Base-by-base conservation (phyloP, 768 basidiomycete genomes). In the Hypholoma fasciculare region DNA sequence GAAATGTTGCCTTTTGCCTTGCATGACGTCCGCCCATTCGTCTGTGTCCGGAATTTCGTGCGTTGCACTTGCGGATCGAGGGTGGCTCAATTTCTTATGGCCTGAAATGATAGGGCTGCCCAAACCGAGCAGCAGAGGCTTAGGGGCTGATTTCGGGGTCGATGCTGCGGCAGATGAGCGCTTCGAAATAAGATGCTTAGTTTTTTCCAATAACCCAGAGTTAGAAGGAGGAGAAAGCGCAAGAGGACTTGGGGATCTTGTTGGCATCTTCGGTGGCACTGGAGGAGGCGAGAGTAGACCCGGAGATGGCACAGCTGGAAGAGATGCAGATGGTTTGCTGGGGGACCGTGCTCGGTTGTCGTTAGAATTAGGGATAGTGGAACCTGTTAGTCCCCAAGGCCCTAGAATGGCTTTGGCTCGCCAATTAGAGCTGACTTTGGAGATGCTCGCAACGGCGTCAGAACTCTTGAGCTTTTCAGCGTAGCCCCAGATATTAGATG, bases 391-490 rank as follows among this genome's bases (percentile, higher is more conserved):
- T 27, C 73, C 69, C 81, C 80, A 81, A 23, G 74, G 61, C n/a
- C 74, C 74, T 54, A 80, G 62, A 46, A 86, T 64, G 14, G 86
- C 85, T 62, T 78, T 86, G 17, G 88, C 89, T 17, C 83, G 81
- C 87, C 86, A 89, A 60, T 92, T 92, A 23, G 82, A 88, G 70
- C 89, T 86, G 54, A 81, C 85, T 72, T 90, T 93, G 2, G 91
- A 77, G 14, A 92, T 71, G 1, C 82, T 78, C 12, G 91, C 90
- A 38, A 85, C 77, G 1, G 89, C 74, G 65, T 92, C 88, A 2
- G 89, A 90, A 53, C 89, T 85, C 66, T 82, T 87, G 13, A 92
- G 65, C 65, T 86, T 90, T 63, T 84, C 88, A 0, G 91, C 87
- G 65, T 92, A 92, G 37, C 72, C 69, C 89, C 89, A 90, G 4